These are phyloP conservation scores for Corymbia maculata DNA, from an alignment of 345 rosid genomes.

Conservation along the genomic window DNA sequence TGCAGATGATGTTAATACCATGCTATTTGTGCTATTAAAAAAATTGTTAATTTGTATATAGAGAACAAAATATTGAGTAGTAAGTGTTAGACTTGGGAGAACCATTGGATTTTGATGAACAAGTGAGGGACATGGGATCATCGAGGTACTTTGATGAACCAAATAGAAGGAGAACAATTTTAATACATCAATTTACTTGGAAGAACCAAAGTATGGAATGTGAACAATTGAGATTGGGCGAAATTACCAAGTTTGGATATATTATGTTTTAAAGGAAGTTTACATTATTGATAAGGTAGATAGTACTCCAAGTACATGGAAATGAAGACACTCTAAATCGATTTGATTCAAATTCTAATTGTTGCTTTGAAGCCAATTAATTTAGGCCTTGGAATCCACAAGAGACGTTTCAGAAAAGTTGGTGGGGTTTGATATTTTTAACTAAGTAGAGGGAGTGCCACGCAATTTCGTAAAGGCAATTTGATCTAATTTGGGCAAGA, in stretches of 20 bases:
- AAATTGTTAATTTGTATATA: not conserved
- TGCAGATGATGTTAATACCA: too few species aligned
- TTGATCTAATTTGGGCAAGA: not conserved
- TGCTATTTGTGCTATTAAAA: not conserved
- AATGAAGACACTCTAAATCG: not conserved
- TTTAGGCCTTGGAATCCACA: not conserved
- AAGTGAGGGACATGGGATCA: not conserved
- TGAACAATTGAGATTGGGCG: too few species aligned
- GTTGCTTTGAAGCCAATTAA: not conserved
- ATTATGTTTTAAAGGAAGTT: too few species aligned
- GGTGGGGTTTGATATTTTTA: too few species aligned
- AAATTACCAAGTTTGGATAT: not conserved
- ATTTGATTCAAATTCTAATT: not conserved
- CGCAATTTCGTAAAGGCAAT: too few species aligned
- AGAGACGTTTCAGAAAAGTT: too few species aligned
- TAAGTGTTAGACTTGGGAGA: too few species aligned
- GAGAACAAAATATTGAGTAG: too few species aligned
- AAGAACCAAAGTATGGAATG: rapidly evolving
- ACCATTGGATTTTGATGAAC: not conserved
- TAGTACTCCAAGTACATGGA: too few species aligned
- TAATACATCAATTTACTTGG: too few species aligned
- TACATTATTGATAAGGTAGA: too few species aligned
- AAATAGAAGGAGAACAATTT: too few species aligned
- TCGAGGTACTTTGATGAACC: not conserved
- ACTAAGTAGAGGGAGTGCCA: not conserved